Conservation (phyloP, 495 filamentous ascomycete species). For the Haplographium delicatum region DNA sequence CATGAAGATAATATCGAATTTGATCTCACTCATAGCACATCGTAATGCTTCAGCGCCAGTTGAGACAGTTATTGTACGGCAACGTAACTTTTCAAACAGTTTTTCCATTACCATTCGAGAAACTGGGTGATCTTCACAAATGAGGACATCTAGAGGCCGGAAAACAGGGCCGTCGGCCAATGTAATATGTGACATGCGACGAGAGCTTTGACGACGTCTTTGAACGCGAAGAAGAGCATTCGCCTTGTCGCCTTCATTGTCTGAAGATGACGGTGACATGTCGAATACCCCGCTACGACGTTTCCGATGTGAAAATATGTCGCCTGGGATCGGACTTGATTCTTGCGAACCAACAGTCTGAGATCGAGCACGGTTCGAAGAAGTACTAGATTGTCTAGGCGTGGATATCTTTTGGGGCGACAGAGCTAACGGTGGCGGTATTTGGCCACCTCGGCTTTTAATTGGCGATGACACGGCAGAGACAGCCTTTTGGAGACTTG, state of each 20-base stretch:
- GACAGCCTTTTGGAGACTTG: slow-evolving; percentile 52
- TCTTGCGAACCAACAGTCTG: slow-evolving; percentile 94
- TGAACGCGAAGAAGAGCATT: slow-evolving; percentile 93
- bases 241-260: slow-evolving; percentile 89
- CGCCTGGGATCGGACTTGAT: slow-evolving; percentile 61
- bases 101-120: slow-evolving; percentile 96
- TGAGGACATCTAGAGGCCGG: slow-evolving; percentile 85
- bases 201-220: slow-evolving; percentile 81
- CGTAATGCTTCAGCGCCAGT: slow-evolving; percentile 88
- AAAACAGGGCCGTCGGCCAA: slow-evolving; percentile 78
- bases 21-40: slow-evolving; percentile 87
- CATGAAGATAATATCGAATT: slow-evolving; percentile 97
- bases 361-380: slow-evolving; percentile 64
- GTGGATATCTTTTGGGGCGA: slow-evolving; percentile 46
- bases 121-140: slow-evolving; percentile 98
- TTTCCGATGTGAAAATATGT: slow-evolving; percentile 79
- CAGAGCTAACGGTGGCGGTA: slow-evolving; percentile 42
- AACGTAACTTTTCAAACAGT: slow-evolving; percentile 87
- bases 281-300: slow-evolving; percentile 92
- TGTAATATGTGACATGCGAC: slow-evolving; percentile 84
- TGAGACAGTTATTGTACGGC: slow-evolving; percentile 85
- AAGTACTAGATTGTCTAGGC: slow-evolving; percentile 39
- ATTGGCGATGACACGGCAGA: slow-evolving; percentile 70
- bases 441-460: slow-evolving; percentile 55
- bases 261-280: slow-evolving; percentile 94